Evolutionary conservation across 106 monocot species (phyloP), one percentile per base, ranked within the genome.

Genomic region (Dioscorea dumetorum): DNA sequence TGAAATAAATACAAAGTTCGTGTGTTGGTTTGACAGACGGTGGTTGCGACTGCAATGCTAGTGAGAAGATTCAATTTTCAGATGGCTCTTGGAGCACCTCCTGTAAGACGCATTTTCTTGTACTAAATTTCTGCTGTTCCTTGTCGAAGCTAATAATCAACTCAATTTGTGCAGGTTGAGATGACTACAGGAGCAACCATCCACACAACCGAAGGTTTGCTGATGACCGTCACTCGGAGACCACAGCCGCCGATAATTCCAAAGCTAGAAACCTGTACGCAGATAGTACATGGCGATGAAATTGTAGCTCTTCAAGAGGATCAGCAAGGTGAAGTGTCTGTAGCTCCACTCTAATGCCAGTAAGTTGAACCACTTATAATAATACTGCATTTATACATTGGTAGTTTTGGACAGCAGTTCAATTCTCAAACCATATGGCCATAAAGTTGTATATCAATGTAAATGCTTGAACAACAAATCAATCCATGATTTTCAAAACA

Each of bases 141-240:
- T 6, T 59, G 59, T 18, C 12, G 9, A 22, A 2, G 4, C 2
- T 59, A 21, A 23, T 8, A 59, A 23, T 11, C 19, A 59, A 23
- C 5, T 59, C 21, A 20, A 23, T 72, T 13, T 23, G 60, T 71
- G 72, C 64, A 95, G 95, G 95, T 95, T 63, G 88, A 77, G 70
- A 91, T 95, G 95, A 95, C 91, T 24, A 95, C 91, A 19, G 95
- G 95, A 49, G 91, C 91, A 35, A 95, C 95, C 50, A 95, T 95
- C 63, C 95, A 95, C 63, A 95, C 95, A 28, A 91, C 95, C 4
- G 66, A 91, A 75, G 95, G 95, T 0, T 73, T 95, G 57, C 70
- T 72, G 34, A 91, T 95, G 95, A 86, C 78, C n/a, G 84, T 91
- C 22, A 88, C 88, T 11, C 84, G 64, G n/a, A 79, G 95, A 62